A percentile compares a stretch with the other conserved stretches of the same genome.
Conservation (phyloP, 257 asterid genomes). For the Solanum neorickii region DNA sequence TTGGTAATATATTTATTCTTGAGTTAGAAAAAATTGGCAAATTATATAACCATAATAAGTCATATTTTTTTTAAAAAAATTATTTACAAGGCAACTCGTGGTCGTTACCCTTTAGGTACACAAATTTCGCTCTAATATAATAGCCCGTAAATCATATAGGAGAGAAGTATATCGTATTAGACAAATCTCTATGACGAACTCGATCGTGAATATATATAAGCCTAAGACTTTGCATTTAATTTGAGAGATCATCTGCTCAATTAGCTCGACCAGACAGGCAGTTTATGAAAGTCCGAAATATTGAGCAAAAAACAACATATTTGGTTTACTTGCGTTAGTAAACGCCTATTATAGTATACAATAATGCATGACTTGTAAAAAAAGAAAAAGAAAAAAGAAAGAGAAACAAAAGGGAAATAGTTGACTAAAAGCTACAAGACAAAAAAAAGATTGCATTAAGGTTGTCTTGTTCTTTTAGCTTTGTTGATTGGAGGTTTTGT, state of each 20-base stretch:
- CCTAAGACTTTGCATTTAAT: not conserved
- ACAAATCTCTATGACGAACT: not conserved
- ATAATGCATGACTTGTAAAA: not conserved
- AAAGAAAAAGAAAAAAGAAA: not conserved
- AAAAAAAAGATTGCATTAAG: conserved; percentile 16
- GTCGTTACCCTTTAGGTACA: fast-evolving
- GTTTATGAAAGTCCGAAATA: not conserved
- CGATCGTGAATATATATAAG: not conserved
- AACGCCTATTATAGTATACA: not conserved
- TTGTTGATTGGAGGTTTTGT: conserved; percentile 19
- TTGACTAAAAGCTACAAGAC: conserved; percentile 35
- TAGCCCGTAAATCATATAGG: not conserved
- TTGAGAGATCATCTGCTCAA: not conserved
- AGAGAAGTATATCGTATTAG: not conserved
- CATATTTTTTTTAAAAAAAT: not conserved
- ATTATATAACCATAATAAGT: not conserved
- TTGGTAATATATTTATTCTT: not conserved
- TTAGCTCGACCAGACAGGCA: fast-evolving
- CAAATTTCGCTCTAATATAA: fast-evolving
- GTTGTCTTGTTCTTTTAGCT: not conserved
- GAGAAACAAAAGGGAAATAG: conserved; percentile 6
- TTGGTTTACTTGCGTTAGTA: not conserved
- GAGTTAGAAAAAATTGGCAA: not conserved
- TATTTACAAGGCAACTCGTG: not conserved
- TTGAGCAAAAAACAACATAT: not conserved